A percentile compares a stretch with the other conserved stretches of the same genome.
Evolutionary conservation across 352 stramenopile species (phyloP).

Genomic region (Globisporangium okanoganense): DNA sequence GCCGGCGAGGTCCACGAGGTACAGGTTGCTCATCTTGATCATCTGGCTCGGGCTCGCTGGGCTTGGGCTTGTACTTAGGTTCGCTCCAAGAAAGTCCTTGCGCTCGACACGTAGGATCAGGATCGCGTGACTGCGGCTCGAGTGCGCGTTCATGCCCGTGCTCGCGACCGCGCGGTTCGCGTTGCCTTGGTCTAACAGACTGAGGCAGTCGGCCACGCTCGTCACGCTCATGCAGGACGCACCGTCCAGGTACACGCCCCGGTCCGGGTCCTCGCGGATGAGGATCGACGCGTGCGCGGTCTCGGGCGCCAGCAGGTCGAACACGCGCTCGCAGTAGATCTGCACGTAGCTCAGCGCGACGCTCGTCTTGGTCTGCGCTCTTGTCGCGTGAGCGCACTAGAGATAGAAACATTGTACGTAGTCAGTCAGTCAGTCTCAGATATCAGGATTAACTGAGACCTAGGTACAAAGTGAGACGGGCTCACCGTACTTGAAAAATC

Average conservation of each 20-base stretch:
- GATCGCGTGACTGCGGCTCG: constrained; percentile 83
- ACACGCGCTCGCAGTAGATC: constrained; percentile 82
- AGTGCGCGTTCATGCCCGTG: constrained; percentile 87
- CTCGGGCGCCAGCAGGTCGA: constrained; percentile 54
- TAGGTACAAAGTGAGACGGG: neutral
- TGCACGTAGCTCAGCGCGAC: constrained; percentile 70
- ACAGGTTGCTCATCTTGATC: constrained; percentile 55
- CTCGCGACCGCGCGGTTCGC: constrained; percentile 71
- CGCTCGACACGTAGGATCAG: constrained; percentile 83
- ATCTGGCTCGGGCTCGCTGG: constrained; percentile 16
- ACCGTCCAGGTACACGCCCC: constrained; percentile 64
- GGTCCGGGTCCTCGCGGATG: constrained; percentile 57
- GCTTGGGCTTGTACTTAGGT: neutral
- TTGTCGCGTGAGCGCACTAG: constrained; percentile 24
- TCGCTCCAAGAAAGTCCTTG: constrained; percentile 32
- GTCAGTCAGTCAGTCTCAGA: neutral
- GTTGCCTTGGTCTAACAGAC: constrained; percentile 43
- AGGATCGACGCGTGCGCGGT: constrained; percentile 40
- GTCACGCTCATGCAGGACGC: constrained; percentile 36
- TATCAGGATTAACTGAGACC: neutral
- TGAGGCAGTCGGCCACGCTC: constrained; percentile 44
- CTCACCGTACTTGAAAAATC: constrained; percentile 43
- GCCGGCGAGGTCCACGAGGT: constrained; percentile 68
- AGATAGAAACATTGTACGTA: neutral
- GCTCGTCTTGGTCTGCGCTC: constrained; percentile 31